These are phyloP conservation scores for Metarhizium robertsii DNA, from an alignment of 2,329 filamentous ascomycete species.

Conservation along the genomic window DNA sequence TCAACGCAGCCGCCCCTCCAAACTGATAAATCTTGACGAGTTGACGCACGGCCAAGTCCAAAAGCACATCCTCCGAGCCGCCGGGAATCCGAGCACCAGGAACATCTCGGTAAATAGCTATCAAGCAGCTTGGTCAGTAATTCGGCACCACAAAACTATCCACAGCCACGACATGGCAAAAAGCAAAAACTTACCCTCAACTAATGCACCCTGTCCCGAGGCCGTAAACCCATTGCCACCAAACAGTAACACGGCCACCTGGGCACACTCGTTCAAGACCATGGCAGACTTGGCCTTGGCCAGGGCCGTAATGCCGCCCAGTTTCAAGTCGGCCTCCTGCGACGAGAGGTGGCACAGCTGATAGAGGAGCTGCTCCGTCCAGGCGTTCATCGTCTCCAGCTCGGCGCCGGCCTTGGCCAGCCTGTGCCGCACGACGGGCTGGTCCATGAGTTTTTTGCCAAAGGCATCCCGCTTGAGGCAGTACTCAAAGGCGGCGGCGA, in stretches of 20 bases:
- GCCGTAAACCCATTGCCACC: constrained; percentile 43
- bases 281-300: constrained; percentile 39
- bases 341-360: constrained; percentile 35
- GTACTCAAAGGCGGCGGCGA: constrained; percentile 41
- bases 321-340: constrained; percentile 19
- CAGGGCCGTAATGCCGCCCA: constrained; percentile 21
- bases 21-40: constrained; percentile 12
- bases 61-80: constrained; percentile 45
- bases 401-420: constrained; percentile 47
- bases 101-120: constrained; percentile 1
- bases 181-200: constrained; percentile 36
- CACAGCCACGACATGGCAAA: constrained; percentile 19
- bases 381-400: constrained; percentile 52
- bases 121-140: constrained; percentile 11
- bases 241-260: constrained; percentile 43
- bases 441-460: constrained; percentile 45
- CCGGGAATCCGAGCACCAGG: constrained; percentile 32
- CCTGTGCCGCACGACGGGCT: constrained; percentile 50
- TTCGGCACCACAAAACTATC: constrained; percentile 8
- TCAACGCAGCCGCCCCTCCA: background rate
- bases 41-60: constrained; percentile 35
- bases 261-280: constrained; percentile 43
- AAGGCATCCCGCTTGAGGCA: constrained; percentile 46
- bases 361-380: constrained; percentile 51
- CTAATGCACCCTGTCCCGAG: constrained; percentile 33